Evolutionary conservation across 1,284 basidiomycete species (phyloP).

Genomic region (Pseudozyma tsukubaensis): DNA sequence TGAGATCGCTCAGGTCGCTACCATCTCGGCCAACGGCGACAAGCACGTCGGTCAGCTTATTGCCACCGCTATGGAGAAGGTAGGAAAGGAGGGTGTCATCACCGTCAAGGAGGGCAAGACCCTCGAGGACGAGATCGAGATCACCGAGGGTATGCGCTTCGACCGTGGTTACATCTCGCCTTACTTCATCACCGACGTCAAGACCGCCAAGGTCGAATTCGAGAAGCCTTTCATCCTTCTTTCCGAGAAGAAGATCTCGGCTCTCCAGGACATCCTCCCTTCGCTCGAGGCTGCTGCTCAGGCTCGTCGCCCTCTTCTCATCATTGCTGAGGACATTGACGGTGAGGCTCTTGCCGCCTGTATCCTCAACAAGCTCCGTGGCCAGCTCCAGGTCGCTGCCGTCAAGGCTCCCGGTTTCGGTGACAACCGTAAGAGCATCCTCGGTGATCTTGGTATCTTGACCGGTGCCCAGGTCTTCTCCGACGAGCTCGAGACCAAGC

Average conservation of each 20-base stretch:
- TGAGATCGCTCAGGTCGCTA: conserved; percentile 97
- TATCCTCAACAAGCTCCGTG: conserved; percentile 98
- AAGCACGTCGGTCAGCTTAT: conserved; percentile 92
- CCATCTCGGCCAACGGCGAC: conserved; percentile 98
- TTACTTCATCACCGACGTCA: conserved; percentile 99
- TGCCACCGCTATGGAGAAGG: conserved; percentile 99
- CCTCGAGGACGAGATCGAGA: conserved; percentile 97
- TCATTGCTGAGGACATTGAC: conserved; percentile 97
- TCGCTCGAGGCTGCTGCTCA: conserved; percentile 92
- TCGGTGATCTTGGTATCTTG: conserved; percentile 95
- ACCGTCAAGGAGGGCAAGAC: conserved; percentile 98
- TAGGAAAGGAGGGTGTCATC: conserved; percentile 99
- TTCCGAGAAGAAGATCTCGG: conserved; percentile 97
- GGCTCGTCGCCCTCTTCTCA: conserved; percentile 88
- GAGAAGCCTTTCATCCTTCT: conserved; percentile 95
- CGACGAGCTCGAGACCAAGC: conserved; percentile 97
- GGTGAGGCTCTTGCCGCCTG: conserved; percentile 97
- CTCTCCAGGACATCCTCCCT: conserved; percentile 94
- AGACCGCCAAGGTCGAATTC: conserved; percentile 94
- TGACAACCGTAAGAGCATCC: conserved; percentile 97
- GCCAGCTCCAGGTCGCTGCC: conserved; percentile 90
- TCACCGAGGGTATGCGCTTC: conserved; percentile 99
- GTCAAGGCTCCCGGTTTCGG: conserved; percentile 98
- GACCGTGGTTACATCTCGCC: conserved; percentile 98
- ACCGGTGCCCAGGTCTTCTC: conserved; percentile 98